These are phyloP conservation scores for Exophiala xenobiotica DNA, from an alignment of 2,329 filamentous ascomycete genomes.

Conservation along the genomic window DNA sequence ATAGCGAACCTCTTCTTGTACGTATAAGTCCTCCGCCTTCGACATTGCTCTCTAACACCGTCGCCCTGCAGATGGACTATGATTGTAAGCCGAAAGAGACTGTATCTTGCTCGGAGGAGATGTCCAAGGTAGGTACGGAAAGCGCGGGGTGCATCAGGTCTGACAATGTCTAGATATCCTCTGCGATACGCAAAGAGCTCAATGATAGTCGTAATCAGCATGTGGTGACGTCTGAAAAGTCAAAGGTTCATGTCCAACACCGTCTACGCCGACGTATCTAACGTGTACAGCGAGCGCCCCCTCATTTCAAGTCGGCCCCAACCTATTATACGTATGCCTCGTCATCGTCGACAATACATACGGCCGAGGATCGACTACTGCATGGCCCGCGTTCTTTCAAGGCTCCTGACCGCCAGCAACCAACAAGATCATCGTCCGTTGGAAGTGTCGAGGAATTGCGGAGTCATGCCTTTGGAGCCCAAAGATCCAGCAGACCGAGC, in stretches of 20 bases:
- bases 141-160: not conserved
- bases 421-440: conserved; percentile 13
- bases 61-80: conserved; percentile 16
- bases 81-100: conserved; percentile 15
- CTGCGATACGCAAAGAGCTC: not conserved
- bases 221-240: not conserved
- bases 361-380: conserved; percentile 13
- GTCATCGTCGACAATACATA: conserved; percentile 12
- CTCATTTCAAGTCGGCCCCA: conserved; percentile 10
- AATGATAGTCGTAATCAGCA: not conserved
- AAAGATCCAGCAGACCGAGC: conserved; percentile 15
- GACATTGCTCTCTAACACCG: not conserved
- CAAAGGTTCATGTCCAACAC: not conserved
- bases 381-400: conserved; percentile 9
- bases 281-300: conserved; percentile 6
- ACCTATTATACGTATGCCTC: conserved; percentile 7
- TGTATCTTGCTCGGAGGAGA: conserved; percentile 10
- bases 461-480: conserved; percentile 14
- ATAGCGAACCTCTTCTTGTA: not conserved
- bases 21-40: not conserved
- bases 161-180: not conserved
- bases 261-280: not conserved
- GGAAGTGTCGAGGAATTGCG: conserved; percentile 22
- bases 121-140: not conserved
- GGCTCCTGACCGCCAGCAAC: conserved; percentile 2